phyloP scores from a whole-genome alignment of 306 rosid genomes.

The Quercus engelmannii region DNA sequence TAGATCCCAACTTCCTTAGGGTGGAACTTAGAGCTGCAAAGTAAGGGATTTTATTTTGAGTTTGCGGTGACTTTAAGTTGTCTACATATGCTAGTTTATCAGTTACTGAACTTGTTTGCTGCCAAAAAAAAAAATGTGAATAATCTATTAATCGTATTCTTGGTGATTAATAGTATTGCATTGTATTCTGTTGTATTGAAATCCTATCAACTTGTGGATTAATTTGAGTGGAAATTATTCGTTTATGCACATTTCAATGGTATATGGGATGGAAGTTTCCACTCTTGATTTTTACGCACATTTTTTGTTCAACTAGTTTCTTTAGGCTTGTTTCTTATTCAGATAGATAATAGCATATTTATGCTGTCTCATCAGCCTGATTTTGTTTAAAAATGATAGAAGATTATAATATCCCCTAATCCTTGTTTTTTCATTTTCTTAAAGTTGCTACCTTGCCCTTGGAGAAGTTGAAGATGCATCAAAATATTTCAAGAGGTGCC shows the following conservation, averaged over 20 bases:
- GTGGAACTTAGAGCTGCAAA: constrained; percentile 96
- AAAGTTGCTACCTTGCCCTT: constrained; percentile 82
- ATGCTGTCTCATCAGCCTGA: neutral
- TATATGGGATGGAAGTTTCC: neutral
- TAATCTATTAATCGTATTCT: neutral
- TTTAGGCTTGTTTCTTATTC: neutral
- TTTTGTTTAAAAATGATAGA: neutral
- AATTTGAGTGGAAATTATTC: neutral
- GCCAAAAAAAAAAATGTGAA: neutral
- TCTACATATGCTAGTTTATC: constrained; percentile 8
- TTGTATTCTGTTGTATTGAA: neutral
- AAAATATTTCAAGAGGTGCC: constrained; percentile 71
- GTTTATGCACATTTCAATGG: neutral
- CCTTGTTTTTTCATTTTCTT: constrained; percentile 9
- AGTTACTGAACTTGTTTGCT: neutral
- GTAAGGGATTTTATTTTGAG: constrained; percentile 47
- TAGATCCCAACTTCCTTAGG: constrained; percentile 78
- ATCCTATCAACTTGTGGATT: neutral
- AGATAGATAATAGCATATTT: neutral
- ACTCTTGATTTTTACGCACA: neutral
- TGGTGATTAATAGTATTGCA: neutral
- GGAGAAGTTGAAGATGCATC: constrained; percentile 86
- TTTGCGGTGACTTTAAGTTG: constrained; percentile 11
- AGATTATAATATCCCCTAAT: constrained; percentile 15
- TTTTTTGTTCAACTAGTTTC: neutral